Conservation (phyloP, 768 basidiomycete species). For the Lactarius evosmus region DNA sequence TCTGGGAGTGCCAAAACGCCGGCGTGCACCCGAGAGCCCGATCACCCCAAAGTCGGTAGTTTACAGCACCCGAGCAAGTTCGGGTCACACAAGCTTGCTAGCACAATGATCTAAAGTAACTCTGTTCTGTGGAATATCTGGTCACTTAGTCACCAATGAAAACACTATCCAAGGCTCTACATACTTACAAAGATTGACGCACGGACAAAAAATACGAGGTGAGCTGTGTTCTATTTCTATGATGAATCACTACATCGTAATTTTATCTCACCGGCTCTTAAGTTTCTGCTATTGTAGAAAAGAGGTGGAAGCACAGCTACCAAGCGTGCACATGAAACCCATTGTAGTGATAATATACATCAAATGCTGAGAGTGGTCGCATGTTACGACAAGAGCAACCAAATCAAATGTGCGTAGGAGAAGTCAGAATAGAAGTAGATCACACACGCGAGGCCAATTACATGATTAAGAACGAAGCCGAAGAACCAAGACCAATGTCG, state of each 20-base stretch:
- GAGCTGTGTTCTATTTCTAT: background rate
- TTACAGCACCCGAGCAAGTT: no score
- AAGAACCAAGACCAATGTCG: constrained; percentile 10
- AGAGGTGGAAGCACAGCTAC: constrained; percentile 18
- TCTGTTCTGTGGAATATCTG: no score
- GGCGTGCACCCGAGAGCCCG: background rate
- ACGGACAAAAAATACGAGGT: background rate
- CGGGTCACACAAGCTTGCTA: no score
- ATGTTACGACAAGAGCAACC: constrained; percentile 11
- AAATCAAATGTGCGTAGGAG: constrained; percentile 17
- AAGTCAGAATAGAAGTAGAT: constrained; percentile 18
- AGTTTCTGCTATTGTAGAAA: background rate
- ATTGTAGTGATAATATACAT: constrained; percentile 29
- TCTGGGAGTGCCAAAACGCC: background rate
- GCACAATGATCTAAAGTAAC: no score
- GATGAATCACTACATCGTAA: background rate
- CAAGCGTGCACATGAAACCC: constrained; percentile 12
- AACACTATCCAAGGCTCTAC: background rate
- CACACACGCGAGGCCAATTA: constrained; percentile 12
- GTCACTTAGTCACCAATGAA: background rate
- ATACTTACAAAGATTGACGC: background rate
- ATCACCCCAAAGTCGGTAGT: background rate
- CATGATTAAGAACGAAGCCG: constrained; percentile 7
- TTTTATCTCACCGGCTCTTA: background rate
- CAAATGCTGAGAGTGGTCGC: constrained; percentile 24